Evolutionary conservation across 371 early-diverging fungal genomes (phyloP), one percentile per base, ranked within the genome.

Genomic region (Mucor piriformis): DNA sequence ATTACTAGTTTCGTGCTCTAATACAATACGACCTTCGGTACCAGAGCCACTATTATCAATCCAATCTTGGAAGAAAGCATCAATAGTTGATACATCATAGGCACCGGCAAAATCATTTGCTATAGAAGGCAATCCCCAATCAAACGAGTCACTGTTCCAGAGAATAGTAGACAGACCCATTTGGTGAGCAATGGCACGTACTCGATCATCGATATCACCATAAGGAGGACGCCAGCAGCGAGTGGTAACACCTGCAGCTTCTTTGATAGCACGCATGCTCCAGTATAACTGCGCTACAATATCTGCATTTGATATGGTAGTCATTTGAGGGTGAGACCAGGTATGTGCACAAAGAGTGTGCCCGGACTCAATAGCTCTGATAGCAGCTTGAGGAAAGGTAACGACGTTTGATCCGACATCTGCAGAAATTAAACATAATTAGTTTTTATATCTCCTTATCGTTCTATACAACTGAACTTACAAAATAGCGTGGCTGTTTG

Each of bases 181-280:
- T 54, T 67, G 67, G 56, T 70, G 69, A 8, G 79, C 76, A 59
- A 77, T 74, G 4, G 79, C 73, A 46, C 82, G 67, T 12, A 82
- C 78, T 21, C 83, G 72, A 48, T 77, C 77, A 57, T 83, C 82
- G 2, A 74, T 69, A 56, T 79, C 82, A 3, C 76, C 75, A 55
- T 64, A 82, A 1, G 76, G 76, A 33, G 85, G 83, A 3, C 85
- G 57, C 73, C 82, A 81, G 67, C 78, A 85, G 6, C 73, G 57
- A 5, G 81, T 70, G 2, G 79, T 77, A 0, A 77, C 71, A 11
- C 84, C 84, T 21, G 73, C 69, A 3, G 76, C 73, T 46, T 81
- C 70, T 55, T 83, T 73, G 53, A 86, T 82, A 0, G 77, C 77
- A 12, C 73, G 72, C 29, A 73, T 66, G 1, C 70, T 79, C 68